Evolutionary conservation across 2,329 filamentous ascomycete species (phyloP).

Genomic region (Phyllosticta capitalensis): DNA sequence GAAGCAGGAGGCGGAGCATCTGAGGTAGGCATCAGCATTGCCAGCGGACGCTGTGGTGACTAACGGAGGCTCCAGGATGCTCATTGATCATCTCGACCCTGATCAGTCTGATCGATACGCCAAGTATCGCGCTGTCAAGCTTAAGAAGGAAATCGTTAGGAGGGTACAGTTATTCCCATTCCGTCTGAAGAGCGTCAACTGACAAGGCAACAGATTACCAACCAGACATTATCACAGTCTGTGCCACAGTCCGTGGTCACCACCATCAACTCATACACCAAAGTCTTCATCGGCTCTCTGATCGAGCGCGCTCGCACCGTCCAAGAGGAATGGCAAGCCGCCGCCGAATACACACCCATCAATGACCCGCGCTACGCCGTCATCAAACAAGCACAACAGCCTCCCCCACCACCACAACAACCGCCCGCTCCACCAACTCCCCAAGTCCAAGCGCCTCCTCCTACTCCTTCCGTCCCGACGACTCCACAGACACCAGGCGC

Average conservation of each 20-base stretch:
- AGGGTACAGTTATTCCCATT: constrained; percentile 38
- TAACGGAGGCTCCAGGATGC: constrained; percentile 32
- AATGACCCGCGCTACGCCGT: constrained; percentile 34
- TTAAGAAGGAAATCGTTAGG: constrained; percentile 60
- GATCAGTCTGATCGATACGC: constrained; percentile 62
- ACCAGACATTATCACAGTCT: constrained; percentile 71
- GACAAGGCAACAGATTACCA: constrained; percentile 49
- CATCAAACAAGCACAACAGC: neutral
- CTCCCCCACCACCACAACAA: constrained; percentile 1
- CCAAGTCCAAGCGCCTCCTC: constrained; percentile 17
- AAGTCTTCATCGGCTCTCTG: constrained; percentile 67
- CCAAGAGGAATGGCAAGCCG: constrained; percentile 60
- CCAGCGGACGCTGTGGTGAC: neutral
- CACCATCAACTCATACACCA: constrained; percentile 66
- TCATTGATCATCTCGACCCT: constrained; percentile 55
- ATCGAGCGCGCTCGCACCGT: constrained; percentile 63
- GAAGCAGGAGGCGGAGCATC: constrained; percentile 58
- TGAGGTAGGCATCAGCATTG: constrained; percentile 28
- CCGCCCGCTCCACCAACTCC: neutral
- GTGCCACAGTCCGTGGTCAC: constrained; percentile 64
- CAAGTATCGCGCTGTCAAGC: constrained; percentile 58
- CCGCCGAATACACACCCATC: constrained; percentile 45
- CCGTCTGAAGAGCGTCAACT: neutral
- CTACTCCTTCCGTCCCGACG: constrained; percentile 21
- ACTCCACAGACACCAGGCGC: constrained; percentile 15